Base-by-base conservation (phyloP, 1,284 basidiomycete species). In the Amylostereum areolatum region DNA sequence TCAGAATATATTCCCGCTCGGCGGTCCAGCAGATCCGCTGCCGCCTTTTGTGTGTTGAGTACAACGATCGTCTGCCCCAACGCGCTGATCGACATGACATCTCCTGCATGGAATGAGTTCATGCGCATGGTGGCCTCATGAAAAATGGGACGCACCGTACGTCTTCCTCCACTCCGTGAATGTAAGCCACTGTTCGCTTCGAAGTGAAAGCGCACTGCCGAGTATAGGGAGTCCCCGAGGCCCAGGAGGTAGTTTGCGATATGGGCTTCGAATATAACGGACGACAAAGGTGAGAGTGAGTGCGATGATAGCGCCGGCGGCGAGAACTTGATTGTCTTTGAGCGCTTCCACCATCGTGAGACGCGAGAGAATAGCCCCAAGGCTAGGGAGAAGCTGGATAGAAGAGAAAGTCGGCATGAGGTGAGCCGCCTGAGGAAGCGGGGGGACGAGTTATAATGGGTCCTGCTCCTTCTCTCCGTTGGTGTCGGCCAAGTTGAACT, bases 21-120 rank as follows among this genome's bases (percentile, higher is more conserved):
- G 42, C 61, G 59, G 28, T 63, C 63, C 25, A 64, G 53, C 2
- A 65, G 49, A 12, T 63, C 63, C 10, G 52, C 50, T 24, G 58
- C 56, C 5, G 56, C 55, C 35, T 59, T 55, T 11, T 53, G 45
- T 25, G 58, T 58, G 43, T 59, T 63, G 25, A 65, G 47, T 33
- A 65, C 47, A 10, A 63, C 48, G 34, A 62, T 52, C 2, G 56
- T 49, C 36, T 61, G 55, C 4, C 63, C 63, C 11, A 60, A 51
- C 7, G 57, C 55, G 36, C 49, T 54, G 6, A 65, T 47, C 45
- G 56, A 62, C 24, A 62, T 50, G 7, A 65, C 30, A 29, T 64
- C 55, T 24, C 61, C 61, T 63, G 41, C 41, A n/a, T 28, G 30
- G 18, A 29, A 28, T 43, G 25, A 43, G 41, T 7, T 25, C 5